Base-by-base conservation (phyloP, 2,329 filamentous ascomycete species). In the Aureobasidium sp. region DNA sequence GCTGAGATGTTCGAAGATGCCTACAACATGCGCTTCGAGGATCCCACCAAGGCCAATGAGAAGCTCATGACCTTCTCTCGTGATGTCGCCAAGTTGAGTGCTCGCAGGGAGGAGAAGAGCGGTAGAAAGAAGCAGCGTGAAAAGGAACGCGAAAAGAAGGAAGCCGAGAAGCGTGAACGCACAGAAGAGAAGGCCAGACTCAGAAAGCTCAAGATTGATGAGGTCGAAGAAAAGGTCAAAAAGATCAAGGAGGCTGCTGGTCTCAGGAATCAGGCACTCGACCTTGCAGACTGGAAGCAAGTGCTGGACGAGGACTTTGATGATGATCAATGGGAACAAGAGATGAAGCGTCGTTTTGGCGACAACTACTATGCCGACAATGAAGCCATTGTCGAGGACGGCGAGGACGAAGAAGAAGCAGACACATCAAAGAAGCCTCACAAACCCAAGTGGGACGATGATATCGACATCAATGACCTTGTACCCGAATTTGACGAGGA, bases 1-100 rank as follows among this genome's bases (percentile, higher is more conserved):
- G 92, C 92, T 29, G 93, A 97, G 48, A 85, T 88, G 64, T 96
- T 93, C 70, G 94, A 99, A 76, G 83, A 89, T 66, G 92, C 92
- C 5, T 99, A 96, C 78, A 99, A 99, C 77, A 78, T 97, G 76
- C 88, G 94, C 37, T 99, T 99, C 70, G 94, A 99, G 73, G 90
- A 97, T 69, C 91, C 94, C 0, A 83, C 83, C 64, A 91, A 90
- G 71, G 87, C 90, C 69, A 97, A 97, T 71, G 91, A 96, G 75
- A 87, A 89, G 55, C 80, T 99, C 36, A 86, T 88, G 70, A 91
- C 92, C 6, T 96, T 97, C 76, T 88, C 93, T 62, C 88, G 93
- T 84, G 91, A 96, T 72, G 82, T 91, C 20, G 87, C 89, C 41
- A 87, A 88, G 65, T 88, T 89, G 67, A 94, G 92, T 0, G 92